phyloP scores from a whole-genome alignment of 768 basidiomycete species.

The Cytidiella melzeri region DNA sequence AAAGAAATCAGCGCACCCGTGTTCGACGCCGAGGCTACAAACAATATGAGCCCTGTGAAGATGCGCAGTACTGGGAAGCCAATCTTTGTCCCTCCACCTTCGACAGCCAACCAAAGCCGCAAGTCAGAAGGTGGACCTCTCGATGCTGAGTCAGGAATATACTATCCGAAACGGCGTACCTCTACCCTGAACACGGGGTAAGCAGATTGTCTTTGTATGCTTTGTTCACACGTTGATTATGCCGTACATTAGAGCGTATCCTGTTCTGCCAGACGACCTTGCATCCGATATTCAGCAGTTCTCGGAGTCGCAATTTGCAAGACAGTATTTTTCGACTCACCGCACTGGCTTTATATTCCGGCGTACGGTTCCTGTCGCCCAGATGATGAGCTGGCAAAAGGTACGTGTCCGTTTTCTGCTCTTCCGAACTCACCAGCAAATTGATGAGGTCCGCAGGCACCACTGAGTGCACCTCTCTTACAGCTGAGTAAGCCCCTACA shows the following conservation, averaged over 20 bases:
- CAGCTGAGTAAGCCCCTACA: conserved; percentile 57
- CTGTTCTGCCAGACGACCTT: conserved; percentile 72
- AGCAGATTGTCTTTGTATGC: conserved; percentile 19
- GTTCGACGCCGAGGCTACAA: conserved; percentile 65
- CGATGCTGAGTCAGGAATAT: conserved; percentile 7
- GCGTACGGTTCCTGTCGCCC: conserved; percentile 72
- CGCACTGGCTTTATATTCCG: conserved; percentile 85
- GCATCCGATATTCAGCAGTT: conserved; percentile 85
- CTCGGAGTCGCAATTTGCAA: conserved; percentile 79
- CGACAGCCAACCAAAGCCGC: conserved; percentile 2
- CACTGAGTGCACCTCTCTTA: conserved; percentile 70
- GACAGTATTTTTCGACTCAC: conserved; percentile 85
- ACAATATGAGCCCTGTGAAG: conserved; percentile 73
- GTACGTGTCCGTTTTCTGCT: conserved; percentile 25
- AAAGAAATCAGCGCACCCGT: conserved; percentile 67
- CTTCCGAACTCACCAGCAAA: background rate
- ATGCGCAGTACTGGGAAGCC: conserved; percentile 55
- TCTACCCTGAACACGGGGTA: conserved; percentile 63
- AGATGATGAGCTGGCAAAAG: conserved; percentile 93
- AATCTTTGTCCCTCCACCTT: conserved; percentile 45
- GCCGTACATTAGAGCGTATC: conserved; percentile 49
- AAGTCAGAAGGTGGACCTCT: conserved; percentile 10
- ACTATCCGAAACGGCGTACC: conserved; percentile 17
- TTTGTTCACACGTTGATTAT: conserved; percentile 8
- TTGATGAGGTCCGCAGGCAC: conserved; percentile 31